Percentiles rank a stretch among this genome's conserved stretches.
phyloP scores from a whole-genome alignment of 2,329 filamentous ascomycete species.

The Botrytis porri region DNA sequence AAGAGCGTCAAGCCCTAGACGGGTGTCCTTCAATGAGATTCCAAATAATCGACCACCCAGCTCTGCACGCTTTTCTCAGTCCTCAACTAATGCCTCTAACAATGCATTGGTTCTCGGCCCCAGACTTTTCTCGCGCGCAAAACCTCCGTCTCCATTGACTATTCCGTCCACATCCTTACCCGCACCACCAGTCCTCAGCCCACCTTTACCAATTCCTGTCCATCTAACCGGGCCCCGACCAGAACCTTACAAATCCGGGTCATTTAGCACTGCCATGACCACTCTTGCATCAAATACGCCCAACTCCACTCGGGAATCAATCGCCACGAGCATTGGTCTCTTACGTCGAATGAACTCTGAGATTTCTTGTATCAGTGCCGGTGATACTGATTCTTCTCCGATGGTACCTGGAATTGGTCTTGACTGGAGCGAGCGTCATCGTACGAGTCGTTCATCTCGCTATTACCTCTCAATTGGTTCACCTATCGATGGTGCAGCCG shows the following conservation, averaged over 20 bases:
- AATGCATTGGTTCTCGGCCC: neutral
- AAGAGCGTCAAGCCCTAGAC: neutral
- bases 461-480: conserved; percentile 14
- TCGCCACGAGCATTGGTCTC: conserved; percentile 18
- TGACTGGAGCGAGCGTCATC: neutral
- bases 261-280: conserved; percentile 3
- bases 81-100: neutral
- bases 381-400: neutral
- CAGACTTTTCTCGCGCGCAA: neutral
- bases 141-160: conserved; percentile 18
- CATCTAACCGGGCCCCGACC: conserved; percentile 27
- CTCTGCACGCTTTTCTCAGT: neutral
- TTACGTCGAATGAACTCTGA: conserved; percentile 23
- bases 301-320: conserved; percentile 10
- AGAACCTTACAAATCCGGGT: conserved; percentile 17
- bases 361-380: conserved; percentile 10
- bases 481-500: neutral
- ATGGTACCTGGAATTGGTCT: neutral
- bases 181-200: conserved; percentile 27
- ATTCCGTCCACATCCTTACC: conserved; percentile 18
- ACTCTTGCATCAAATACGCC: neutral
- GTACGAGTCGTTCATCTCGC: conserved; percentile 7
- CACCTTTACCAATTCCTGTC: conserved; percentile 21
- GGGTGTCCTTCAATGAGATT: neutral
- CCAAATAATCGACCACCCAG: neutral